These are phyloP conservation scores for Pythium oligandrum DNA, from an alignment of 352 stramenopile genomes.

Conservation along the genomic window DNA sequence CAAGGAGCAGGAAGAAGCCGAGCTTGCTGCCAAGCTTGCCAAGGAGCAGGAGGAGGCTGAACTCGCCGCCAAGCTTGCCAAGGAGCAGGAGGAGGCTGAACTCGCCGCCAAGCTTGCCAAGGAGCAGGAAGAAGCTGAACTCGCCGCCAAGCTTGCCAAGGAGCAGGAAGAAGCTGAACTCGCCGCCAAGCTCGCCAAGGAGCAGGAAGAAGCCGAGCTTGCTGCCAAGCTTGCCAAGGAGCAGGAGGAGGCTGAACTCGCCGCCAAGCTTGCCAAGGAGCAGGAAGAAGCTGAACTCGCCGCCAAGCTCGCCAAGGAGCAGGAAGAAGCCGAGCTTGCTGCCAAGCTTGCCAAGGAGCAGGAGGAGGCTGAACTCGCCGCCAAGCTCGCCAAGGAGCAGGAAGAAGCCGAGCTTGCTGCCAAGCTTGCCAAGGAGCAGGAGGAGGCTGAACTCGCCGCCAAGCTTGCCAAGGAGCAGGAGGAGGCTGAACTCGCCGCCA, in stretches of 20 bases:
- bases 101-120: neutral
- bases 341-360: no score
- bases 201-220: neutral
- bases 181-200: conserved; percentile 1
- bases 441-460: neutral
- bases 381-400: neutral
- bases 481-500: neutral
- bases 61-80: conserved; percentile 1
- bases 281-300: no score
- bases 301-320: no score
- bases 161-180: conserved; percentile 7
- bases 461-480: conserved; percentile 4
- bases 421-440: neutral
- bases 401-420: neutral
- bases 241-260: neutral
- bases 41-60: conserved; percentile 5
- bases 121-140: neutral
- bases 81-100: conserved; percentile 5
- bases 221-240: neutral
- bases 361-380: neutral
- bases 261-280: no score
- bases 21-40: neutral
- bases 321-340: no score
- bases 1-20: conserved; percentile 5
- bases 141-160: neutral